A percentile compares a stretch with the other conserved stretches of the same genome.
Conservation (phyloP, 345 rosid species). For the Diplotaxis tenuifolia region DNA sequence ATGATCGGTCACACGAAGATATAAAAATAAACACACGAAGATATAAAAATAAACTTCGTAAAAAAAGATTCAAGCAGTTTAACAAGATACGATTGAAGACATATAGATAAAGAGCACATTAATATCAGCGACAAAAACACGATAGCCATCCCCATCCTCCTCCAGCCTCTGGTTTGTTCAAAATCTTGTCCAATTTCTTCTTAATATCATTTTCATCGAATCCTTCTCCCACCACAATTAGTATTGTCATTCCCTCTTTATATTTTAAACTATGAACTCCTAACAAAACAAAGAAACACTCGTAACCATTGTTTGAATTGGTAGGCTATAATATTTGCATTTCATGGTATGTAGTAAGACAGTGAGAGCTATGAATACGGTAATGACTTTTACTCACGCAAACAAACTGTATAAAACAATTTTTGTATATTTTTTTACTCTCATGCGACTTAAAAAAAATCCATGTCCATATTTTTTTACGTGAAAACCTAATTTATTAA, state of each 20-base stretch:
- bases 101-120: background rate
- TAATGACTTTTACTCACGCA: background rate
- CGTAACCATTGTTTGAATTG: background rate
- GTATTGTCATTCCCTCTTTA: background rate
- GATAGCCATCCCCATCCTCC: background rate
- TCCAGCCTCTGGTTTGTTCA: background rate
- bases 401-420: background rate
- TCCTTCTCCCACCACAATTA: constrained; percentile 6
- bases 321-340: background rate
- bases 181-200: background rate
- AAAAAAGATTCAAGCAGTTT: background rate
- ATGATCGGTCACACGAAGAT: background rate
- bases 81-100: background rate
- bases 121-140: background rate
- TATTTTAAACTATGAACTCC: background rate
- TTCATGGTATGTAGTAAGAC: background rate
- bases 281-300: background rate
- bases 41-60: background rate
- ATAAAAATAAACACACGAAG: background rate
- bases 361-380: background rate
- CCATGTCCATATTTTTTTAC: background rate
- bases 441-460: background rate
- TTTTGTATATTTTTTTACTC: background rate
- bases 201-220: background rate
- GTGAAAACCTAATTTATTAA: background rate